Percentiles rank a stretch among this genome's conserved stretches.
phyloP scores from a whole-genome alignment of 495 filamentous ascomycete genomes.

The Talaromyces proteolyticus region DNA sequence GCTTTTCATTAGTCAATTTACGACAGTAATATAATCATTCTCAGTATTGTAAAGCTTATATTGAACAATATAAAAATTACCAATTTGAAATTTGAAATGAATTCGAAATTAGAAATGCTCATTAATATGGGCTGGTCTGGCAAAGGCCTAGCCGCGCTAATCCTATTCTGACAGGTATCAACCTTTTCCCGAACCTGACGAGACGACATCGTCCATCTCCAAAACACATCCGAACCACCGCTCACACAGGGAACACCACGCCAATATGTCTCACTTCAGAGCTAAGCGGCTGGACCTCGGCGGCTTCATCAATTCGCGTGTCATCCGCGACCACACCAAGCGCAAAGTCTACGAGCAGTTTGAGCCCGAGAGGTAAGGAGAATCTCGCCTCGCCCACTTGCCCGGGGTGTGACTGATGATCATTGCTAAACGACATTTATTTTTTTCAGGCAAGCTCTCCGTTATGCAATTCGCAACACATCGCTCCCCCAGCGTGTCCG shows the following conservation, averaged over 20 bases:
- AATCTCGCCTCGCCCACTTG: not conserved
- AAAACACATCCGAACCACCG: not conserved
- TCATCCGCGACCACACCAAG: constrained; percentile 92
- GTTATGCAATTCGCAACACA: constrained; percentile 91
- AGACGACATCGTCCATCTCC: not conserved
- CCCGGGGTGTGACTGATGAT: constrained; percentile 1
- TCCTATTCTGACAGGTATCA: not conserved
- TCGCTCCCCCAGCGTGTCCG: constrained; percentile 72
- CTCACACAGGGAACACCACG: not conserved
- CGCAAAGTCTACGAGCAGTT: constrained; percentile 81
- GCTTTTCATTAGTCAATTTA: too few species aligned
- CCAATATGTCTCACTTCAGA: constrained; percentile 73
- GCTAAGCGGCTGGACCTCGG: constrained; percentile 82
- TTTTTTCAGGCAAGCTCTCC: constrained; percentile 78
- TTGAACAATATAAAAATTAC: too few species aligned
- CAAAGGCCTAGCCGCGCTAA: not conserved
- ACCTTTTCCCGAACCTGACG: not conserved
- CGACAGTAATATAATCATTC: too few species aligned
- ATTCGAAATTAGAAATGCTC: too few species aligned
- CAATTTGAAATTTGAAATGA: too few species aligned
- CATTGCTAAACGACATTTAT: not conserved
- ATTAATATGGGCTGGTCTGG: too few species aligned
- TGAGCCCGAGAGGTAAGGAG: constrained; percentile 74
- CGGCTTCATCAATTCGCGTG: constrained; percentile 74
- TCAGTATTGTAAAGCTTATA: too few species aligned